Evolutionary conservation across 164 flowering plant species (phyloP).

Genomic region (Vitis riparia): DNA sequence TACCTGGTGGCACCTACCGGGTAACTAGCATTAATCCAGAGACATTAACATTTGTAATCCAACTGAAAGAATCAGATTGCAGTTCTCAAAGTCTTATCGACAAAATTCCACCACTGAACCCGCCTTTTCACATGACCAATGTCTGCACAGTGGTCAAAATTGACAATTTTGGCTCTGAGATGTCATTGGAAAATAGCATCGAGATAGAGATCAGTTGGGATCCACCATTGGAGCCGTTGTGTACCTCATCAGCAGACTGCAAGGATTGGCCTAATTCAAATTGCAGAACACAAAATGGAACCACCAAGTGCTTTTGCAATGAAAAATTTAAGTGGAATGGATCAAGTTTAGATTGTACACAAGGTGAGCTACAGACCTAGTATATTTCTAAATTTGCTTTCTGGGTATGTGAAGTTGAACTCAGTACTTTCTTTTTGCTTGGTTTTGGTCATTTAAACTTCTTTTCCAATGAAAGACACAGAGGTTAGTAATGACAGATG

Average conservation of each 20-base stretch:
- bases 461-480: too few species aligned
- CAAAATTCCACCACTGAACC: conserved; percentile 12
- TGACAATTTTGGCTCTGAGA: conserved; percentile 2
- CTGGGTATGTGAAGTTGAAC: too few species aligned
- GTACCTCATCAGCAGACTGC: conserved; percentile 12
- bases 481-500: too few species aligned
- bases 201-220: conserved; percentile 29
- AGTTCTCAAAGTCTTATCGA: background rate
- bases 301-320: conserved; percentile 19
- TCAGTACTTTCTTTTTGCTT: too few species aligned
- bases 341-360: conserved; percentile 10
- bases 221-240: conserved; percentile 9
- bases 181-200: background rate
- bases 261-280: conserved; percentile 18
- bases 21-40: conserved; percentile 30
- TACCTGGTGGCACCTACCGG: conserved; percentile 16
- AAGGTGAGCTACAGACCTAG: background rate
- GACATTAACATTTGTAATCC: conserved; percentile 22
- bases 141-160: conserved; percentile 17
- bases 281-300: conserved; percentile 8
- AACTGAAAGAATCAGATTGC: conserved; percentile 17
- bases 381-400: too few species aligned
- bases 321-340: conserved; percentile 14
- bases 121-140: conserved; percentile 25
- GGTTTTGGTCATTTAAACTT: too few species aligned